These are phyloP conservation scores for Diplogelasinospora grovesii DNA, from an alignment of 495 filamentous ascomycete species.

Conservation along the genomic window DNA sequence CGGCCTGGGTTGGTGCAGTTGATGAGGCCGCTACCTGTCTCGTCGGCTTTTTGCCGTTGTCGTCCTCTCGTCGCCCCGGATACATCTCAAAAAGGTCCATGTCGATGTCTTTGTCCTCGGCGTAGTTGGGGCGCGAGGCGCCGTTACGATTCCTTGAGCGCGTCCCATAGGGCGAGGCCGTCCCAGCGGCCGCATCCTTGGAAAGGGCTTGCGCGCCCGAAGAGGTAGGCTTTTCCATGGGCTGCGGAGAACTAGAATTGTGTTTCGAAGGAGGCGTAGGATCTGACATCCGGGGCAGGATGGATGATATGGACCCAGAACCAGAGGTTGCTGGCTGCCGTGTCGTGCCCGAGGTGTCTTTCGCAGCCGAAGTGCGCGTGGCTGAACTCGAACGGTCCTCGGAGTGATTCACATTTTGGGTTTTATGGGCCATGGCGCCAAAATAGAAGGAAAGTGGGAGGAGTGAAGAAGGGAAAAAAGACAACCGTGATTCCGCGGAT, in stretches of 20 bases:
- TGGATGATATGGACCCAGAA: constrained; percentile 14
- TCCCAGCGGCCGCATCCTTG: constrained; percentile 30
- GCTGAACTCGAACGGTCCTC: constrained; percentile 23
- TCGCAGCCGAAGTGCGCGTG: constrained; percentile 20
- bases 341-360: constrained; percentile 21
- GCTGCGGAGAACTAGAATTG: constrained; percentile 16
- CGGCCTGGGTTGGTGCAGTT: constrained; percentile 16
- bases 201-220: constrained; percentile 29
- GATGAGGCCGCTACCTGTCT: constrained; percentile 21
- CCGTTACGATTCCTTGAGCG: constrained; percentile 87
- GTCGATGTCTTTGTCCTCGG: constrained; percentile 90
- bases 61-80: constrained; percentile 41
- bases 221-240: constrained; percentile 38
- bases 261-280: constrained; percentile 12
- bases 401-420: constrained; percentile 21
- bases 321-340: constrained; percentile 3
- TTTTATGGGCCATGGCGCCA: constrained; percentile 28
- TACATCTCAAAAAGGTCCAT: constrained; percentile 60
- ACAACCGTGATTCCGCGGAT: constrained; percentile 5
- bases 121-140: constrained; percentile 81
- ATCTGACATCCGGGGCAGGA: constrained; percentile 25
- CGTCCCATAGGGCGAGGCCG: constrained; percentile 80
- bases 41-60: constrained; percentile 42
- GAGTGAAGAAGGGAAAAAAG: too few relatives aligned
- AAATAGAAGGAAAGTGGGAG: too few relatives aligned